Conservation (phyloP, 2,329 filamentous ascomycete species). For the Epichloe coenophiala region DNA sequence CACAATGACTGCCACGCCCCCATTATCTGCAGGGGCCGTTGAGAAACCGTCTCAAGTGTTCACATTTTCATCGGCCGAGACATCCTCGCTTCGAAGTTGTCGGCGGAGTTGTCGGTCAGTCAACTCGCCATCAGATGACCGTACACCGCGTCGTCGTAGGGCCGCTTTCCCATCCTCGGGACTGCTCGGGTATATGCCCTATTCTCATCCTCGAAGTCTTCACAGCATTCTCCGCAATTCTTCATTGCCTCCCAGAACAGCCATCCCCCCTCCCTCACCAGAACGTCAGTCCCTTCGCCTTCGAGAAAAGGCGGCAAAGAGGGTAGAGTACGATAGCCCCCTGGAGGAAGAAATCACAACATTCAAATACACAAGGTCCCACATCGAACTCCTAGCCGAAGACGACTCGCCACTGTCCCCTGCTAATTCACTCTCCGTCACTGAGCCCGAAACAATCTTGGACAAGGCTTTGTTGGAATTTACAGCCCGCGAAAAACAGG, state of each 20-base stretch:
- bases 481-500: slow-evolving; percentile 39
- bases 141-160: slow-evolving; percentile 6
- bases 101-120: neutral
- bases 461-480: slow-evolving; percentile 36
- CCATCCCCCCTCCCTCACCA: slow-evolving; percentile 36
- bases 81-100: too few relatives aligned
- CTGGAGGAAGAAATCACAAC: slow-evolving; percentile 51
- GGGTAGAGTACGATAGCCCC: slow-evolving; percentile 47
- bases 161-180: neutral
- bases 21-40: slow-evolving; percentile 38
- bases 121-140: slow-evolving; percentile 8
- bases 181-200: slow-evolving; percentile 24
- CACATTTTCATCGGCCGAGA: slow-evolving; percentile 26
- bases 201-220: slow-evolving; percentile 43
- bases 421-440: slow-evolving; percentile 8
- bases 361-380: slow-evolving; percentile 46
- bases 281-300: slow-evolving; percentile 40
- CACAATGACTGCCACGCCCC: slow-evolving; percentile 46
- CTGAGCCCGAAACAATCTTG: slow-evolving; percentile 27
- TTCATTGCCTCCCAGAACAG: slow-evolving; percentile 40
- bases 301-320: slow-evolving; percentile 38
- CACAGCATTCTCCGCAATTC: slow-evolving; percentile 56
- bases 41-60: slow-evolving; percentile 31
- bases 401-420: slow-evolving; percentile 37
- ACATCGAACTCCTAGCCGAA: slow-evolving; percentile 48